Evolutionary conservation across 2,329 filamentous ascomycete species (phyloP), one percentile per base, ranked within the genome.

Genomic region (Eutypa lata): DNA sequence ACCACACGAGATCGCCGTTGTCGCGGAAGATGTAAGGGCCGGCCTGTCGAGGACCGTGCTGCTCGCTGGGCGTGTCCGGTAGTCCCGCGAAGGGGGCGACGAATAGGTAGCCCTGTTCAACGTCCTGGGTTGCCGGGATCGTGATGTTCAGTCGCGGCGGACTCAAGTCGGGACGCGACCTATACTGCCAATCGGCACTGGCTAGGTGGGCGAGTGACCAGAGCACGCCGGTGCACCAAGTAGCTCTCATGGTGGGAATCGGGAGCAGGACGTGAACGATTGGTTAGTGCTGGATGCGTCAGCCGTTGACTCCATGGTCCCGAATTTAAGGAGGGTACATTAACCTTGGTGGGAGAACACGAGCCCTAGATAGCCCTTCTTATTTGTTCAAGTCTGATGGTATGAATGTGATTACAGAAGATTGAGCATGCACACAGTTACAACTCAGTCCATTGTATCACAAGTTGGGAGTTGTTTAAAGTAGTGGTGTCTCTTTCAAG

Each of bases 1-100:
- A 83, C 80, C 80, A 84, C 21, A 84, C 70, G 0, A 84, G 69
- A 48, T 82, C 78, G 2, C 80, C 80, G 31, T 79, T 66, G 57
- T 81, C 74, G 6, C 73, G 72, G 57, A 82, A 76, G 57, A 84
- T 83, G 61, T 83, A 84, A 0, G 80, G 76, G 0, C 70, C 78
- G 1, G 78, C 71, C 63, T 83, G 80, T 5, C 73, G 72, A 2
- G 79, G 78, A 0, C 76, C 76, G 53, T 76, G 71, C 52, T 69
- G 70, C 55, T 69, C 71, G 13, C 61, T 61, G 10, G 64, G 64
- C 1, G 68, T 69, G 49, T 72, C 70, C 19, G 63, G 64, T 19
- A 63, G 65, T 6, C 71, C 70, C 0, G 68, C 65, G 48, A 71
- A 73, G 6, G 71, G 71, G 8, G 68, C 71, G 7, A 78, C 54